Evolutionary conservation across 1,139 yeast genomes (phyloP).

Genomic region (Zygosaccharomyces pseudobailii): DNA sequence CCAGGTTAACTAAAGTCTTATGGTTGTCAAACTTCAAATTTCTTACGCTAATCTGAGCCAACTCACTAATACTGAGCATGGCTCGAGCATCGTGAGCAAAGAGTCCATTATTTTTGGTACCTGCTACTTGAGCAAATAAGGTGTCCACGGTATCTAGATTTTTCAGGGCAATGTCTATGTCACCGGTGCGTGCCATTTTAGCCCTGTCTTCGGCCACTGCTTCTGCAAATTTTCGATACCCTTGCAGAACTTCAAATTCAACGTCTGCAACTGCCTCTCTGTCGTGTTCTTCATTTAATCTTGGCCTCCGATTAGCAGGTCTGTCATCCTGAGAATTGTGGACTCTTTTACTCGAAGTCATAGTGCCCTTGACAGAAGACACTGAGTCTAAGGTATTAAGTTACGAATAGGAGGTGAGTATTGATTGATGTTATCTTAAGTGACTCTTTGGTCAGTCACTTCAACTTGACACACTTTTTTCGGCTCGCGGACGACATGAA

Average conservation of each 20-base stretch:
- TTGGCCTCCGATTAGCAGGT: constrained; percentile 1
- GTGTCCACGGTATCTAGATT: constrained; percentile 37
- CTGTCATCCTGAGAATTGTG: constrained; percentile 3
- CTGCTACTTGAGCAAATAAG: constrained; percentile 36
- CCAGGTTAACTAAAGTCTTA: constrained; percentile 45
- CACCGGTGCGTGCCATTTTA: constrained; percentile 41
- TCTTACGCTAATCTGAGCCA: constrained; percentile 52
- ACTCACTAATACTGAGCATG: constrained; percentile 40
- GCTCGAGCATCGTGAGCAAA: constrained; percentile 46
- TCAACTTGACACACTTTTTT: background rate
- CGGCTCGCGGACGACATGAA: no score
- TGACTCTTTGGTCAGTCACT: no score
- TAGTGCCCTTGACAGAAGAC: background rate
- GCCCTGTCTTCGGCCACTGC: constrained; percentile 38
- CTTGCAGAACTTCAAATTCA: constrained; percentile 33
- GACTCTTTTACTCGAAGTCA: constrained; percentile 6
- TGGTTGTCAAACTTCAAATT: constrained; percentile 53
- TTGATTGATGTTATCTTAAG: background rate
- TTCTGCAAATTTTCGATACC: constrained; percentile 34
- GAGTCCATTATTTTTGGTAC: constrained; percentile 36
- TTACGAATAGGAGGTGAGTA: background rate
- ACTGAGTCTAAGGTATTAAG: no score
- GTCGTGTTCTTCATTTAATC: constrained; percentile 1
- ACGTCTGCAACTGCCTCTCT: constrained; percentile 9
- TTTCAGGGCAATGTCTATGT: constrained; percentile 36